These are phyloP conservation scores for Pharnaceum exiguum DNA, from an alignment of 148 eudicot genomes.

Conservation along the genomic window DNA sequence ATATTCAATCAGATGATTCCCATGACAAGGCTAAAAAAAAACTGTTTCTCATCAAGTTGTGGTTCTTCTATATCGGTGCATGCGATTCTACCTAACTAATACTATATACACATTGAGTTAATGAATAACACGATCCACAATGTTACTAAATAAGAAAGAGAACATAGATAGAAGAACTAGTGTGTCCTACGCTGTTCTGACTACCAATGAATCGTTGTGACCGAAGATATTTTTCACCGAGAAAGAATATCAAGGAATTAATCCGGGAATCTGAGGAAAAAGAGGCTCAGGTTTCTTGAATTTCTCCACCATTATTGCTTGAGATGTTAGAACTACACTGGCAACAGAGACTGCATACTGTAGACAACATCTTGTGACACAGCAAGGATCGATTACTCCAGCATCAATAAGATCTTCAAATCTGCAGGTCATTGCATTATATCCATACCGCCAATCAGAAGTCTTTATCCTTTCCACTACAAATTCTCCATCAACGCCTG, in stretches of 20 bases:
- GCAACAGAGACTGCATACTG: conserved; percentile 89
- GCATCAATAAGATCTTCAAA: conserved; percentile 79
- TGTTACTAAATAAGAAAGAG: too few species aligned
- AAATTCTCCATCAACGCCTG: conserved; percentile 84
- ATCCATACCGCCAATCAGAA: conserved; percentile 63
- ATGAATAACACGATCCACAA: too few species aligned
- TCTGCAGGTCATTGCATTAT: conserved; percentile 66
- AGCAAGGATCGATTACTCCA: conserved; percentile 85
- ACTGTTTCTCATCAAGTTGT: too few species aligned
- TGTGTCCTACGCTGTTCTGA: too few species aligned
- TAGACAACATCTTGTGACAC: conserved; percentile 71
- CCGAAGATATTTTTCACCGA: too few species aligned
- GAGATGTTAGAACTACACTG: conserved; percentile 76
- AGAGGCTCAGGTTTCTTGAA: conserved; percentile 51
- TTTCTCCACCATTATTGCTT: conserved; percentile 79
- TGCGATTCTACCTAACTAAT: too few species aligned
- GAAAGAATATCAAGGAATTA: conserved; percentile 18
- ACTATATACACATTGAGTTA: too few species aligned
- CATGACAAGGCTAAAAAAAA: too few species aligned
- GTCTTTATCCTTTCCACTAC: conserved; percentile 58
- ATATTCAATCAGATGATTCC: too few species aligned
- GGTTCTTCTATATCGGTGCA: too few species aligned
- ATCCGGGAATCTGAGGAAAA: conserved; percentile 74
- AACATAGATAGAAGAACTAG: too few species aligned
- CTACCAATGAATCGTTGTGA: too few species aligned